Base-by-base conservation (phyloP, 805 yeast species). In the Starmerella tilneyi region DNA sequence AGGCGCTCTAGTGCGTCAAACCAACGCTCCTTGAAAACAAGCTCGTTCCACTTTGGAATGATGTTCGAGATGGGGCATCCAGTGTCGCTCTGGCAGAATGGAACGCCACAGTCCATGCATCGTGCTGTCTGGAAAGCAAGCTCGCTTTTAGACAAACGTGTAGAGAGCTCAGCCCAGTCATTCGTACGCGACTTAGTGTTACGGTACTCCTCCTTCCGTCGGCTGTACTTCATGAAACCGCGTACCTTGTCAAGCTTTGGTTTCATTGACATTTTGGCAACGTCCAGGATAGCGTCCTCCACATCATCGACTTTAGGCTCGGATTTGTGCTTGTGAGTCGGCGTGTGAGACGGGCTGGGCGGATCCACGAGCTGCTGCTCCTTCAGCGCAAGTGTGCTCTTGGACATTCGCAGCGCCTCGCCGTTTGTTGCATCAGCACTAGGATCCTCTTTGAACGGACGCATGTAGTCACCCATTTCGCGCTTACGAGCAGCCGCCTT, bases 101-200 rank as follows among this genome's bases (percentile, higher is more conserved):
- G 98, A 57, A 92, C 94, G 72, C 98, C 98, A 73, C 98, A 89
- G 68, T 89, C 97, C 94, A 92, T 89, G 74, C 98, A 89, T 66
- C 98, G 78, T 13, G 97, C 96, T 47, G 97, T 84, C 70, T 89
- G 96, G 63, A 74, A 76, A 63, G 79, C 76, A 59, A 89, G 79
- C 55, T 92, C 97, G 43, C 82, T 86, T 66, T 84, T 82, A 46
- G 85, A 71, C 56, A 89, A 71, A 45, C 95, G 76, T 12, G 76
- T 67, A 11, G 94, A 78, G 63, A 89, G 73, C 67, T 89, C 97
- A 53, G 81, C 76, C 97, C 97, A 92, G 66, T 92, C 96, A 58
- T 74, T 73, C 45, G 85, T 72, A 66, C 98, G 78, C 22, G 75
- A 65, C 60, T 76, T 73, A 21, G 92, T 77, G 32, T 76, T 69